A percentile compares a stretch with the other conserved stretches of the same genome.
Conservation (phyloP, 495 filamentous ascomycete genomes). For the Neurospora terricola region DNA sequence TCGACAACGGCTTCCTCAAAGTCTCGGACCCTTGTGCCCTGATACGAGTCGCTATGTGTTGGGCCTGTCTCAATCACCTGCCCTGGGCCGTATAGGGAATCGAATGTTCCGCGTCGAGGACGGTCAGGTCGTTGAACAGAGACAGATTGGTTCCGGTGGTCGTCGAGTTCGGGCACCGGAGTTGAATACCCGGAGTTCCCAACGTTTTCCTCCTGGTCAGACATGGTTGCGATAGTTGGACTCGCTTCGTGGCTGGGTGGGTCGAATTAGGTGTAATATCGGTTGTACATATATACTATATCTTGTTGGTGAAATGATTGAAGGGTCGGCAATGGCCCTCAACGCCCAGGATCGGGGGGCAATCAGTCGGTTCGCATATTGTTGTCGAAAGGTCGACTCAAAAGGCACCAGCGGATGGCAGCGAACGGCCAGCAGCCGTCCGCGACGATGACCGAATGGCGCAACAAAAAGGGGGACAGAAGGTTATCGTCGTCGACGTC, state of each 20-base stretch:
- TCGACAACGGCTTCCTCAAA: constrained; percentile 79
- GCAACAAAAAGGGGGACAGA: neutral
- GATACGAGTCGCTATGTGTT: constrained; percentile 18
- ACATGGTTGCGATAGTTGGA: constrained; percentile 37
- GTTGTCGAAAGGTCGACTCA: constrained; percentile 8
- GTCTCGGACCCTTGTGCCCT: constrained; percentile 28
- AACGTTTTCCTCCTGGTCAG: constrained; percentile 40
- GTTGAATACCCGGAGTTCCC: constrained; percentile 52
- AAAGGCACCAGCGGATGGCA: constrained; percentile 29
- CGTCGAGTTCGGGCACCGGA: constrained; percentile 82
- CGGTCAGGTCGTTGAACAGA: constrained; percentile 49
- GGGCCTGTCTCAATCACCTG: constrained; percentile 27
- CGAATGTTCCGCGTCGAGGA: constrained; percentile 45
- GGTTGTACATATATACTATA: neutral
- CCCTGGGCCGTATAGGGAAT: constrained; percentile 39
- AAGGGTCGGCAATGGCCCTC: constrained; percentile 15
- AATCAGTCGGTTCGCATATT: constrained; percentile 25
- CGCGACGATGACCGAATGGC: constrained; percentile 13
- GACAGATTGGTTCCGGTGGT: constrained; percentile 73
- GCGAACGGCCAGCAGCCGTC: constrained; percentile 31
- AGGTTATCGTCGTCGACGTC: neutral
- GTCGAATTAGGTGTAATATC: neutral
- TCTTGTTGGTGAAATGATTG: neutral
- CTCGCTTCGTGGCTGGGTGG: neutral
- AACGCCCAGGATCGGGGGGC: constrained; percentile 9